A percentile compares a stretch with the other conserved stretches of the same genome.
These are phyloP conservation scores for Funneliformis mosseae DNA, from an alignment of 192 early-diverging fungal species.

Conservation along the genomic window DNA sequence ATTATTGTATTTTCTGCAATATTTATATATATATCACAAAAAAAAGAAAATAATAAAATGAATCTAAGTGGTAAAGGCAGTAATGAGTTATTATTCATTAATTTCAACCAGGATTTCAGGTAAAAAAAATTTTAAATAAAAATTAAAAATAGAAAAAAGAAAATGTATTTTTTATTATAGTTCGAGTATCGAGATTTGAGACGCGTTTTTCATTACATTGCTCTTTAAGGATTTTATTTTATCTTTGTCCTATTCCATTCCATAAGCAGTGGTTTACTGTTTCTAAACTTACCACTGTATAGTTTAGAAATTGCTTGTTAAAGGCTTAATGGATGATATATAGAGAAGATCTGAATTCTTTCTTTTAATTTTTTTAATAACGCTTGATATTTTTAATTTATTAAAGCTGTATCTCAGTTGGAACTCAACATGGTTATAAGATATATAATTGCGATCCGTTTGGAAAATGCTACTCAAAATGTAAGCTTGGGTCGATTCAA, in stretches of 20 bases:
- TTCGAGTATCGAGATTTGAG: background rate
- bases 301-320: background rate
- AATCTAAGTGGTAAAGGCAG: conserved; percentile 63
- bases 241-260: conserved; percentile 3
- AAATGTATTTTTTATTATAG: background rate
- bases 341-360: background rate
- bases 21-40: no score
- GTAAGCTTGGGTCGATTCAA: conserved; percentile 47
- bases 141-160: background rate
- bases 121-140: conserved; percentile 32
- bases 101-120: conserved; percentile 85
- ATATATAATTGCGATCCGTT: conserved; percentile 99
- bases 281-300: background rate
- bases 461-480: conserved; percentile 88
- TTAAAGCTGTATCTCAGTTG: conserved; percentile 86
- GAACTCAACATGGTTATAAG: conserved; percentile 82
- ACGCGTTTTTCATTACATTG: background rate
- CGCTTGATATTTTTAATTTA: conserved; percentile 10
- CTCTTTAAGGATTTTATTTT: background rate
- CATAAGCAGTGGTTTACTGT: conserved; percentile 12
- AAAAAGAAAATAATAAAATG: conserved; percentile 49
- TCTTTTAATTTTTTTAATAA: background rate
- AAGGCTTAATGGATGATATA: background rate
- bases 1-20: background rate
- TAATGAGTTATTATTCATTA: conserved; percentile 76